Evolutionary conservation across 1,284 basidiomycete genomes (phyloP), one percentile per base, ranked within the genome.

Genomic region (Cystobasidium sp.): DNA sequence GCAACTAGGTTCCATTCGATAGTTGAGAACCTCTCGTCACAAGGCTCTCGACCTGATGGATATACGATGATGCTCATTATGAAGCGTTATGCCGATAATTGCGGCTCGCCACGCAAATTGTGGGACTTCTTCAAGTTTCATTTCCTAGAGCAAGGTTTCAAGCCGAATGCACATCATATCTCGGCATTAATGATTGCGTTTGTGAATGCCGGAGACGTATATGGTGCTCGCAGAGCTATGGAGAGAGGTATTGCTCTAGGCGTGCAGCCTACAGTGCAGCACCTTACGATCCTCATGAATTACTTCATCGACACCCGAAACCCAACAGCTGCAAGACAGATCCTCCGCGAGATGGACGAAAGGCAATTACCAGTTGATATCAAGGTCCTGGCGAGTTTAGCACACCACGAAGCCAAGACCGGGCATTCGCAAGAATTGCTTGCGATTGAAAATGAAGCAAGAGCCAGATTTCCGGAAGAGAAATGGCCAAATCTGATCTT

Each of bases 81-180:
- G 70, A 63, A 66, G 20, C 47, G 70, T 16, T 66, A 55, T 41
- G 70, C 70, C 37, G 46, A 73, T 24, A 59, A 47, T 31, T 52
- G 70, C 22, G 70, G 62, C 12, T 66, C 62, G 14, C 70, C 70
- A n/a, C 51, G 65, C 5, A 68, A 66, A 14, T 75, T 78, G 70
- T 79, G 79, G 79, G 71, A 76, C 4, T 79, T 77, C 76, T 63
- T 79, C 39, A 73, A 78, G 20, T 64, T 71, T 16, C 71, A 76
- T 37, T 63, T 79, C 56, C 56, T 79, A 62, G 76, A 78, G 43
- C 69, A 75, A 31, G 77, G 77, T 0, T 53, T 78, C 18, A 66
- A 69, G 3, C 78, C 79, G 14, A 77, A 71, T 3, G 41, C 66
- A 31, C 75, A 76, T 47, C 78, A 78, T 61, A 41, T 79, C 49